Base-by-base conservation (phyloP, 805 yeast genomes). In the Schwanniomyces yamadae region DNA sequence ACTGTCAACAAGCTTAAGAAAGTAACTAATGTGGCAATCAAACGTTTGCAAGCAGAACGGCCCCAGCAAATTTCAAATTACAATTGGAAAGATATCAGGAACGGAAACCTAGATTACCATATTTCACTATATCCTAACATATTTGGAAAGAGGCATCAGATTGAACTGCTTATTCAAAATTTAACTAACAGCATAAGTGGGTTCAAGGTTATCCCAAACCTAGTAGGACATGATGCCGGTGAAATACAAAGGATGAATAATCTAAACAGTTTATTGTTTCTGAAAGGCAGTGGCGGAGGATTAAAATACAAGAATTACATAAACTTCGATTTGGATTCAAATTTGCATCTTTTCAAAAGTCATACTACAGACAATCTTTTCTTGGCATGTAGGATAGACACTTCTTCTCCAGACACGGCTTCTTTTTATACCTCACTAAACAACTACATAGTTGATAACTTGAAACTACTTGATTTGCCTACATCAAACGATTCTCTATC, bases 111-210 rank as follows among this genome's bases (percentile, higher is more conserved):
- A 14, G 29, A 34, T 17, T 37, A 40, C 28, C 49, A 45, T 22
- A 43, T 45, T 16, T 35, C 44, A 4, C 25, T 45, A 20, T 33
- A 20, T 23, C 40, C 45, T 10, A 45, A 45, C 27, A 29, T 45
- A 6, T 22, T n/a, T 5, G 49, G 48, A 2, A 36, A 38, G 10
- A 12, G 18, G 9, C 33, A 34, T 31, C 29, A 31, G 16, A 37
- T 45, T 10, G 27, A 38, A 7, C 37, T 39, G 20, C 35, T 36
- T 20, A 23, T 35, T n/a, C 33, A 37, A 16, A 41, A 41, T 20
- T 17, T 42, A n/a, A 12, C 32, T 11, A 14, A 12, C n/a, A 37
- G 35, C 11, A 27, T 35, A n/a, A 14, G 16, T 9, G 23, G 18
- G 5, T 24, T 39, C 26, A 4, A 12, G 6, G 25, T 44, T 15